Percentiles rank a stretch among this genome's conserved stretches.
Evolutionary conservation across 2,329 filamentous ascomycete species (phyloP).

Genomic region (Neoascochyta sp.): DNA sequence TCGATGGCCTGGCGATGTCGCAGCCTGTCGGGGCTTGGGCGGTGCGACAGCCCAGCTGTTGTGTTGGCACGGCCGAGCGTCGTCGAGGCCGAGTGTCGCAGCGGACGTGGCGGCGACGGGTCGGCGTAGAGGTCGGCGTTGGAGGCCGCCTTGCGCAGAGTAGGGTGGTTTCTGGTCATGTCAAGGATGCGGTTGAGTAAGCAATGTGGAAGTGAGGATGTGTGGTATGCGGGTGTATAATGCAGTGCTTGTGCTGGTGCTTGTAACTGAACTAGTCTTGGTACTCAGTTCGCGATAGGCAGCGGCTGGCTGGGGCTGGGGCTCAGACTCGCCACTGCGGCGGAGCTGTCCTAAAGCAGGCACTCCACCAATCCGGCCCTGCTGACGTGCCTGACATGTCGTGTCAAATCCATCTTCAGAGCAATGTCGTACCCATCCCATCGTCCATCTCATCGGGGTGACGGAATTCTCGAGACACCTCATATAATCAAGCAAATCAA

Average conservation of each 20-base stretch:
- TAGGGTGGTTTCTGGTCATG: slow-evolving; percentile 40
- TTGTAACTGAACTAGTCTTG: too few species aligned
- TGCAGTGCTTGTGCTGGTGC: not conserved
- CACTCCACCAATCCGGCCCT: too few species aligned
- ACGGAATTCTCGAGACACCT: too few species aligned
- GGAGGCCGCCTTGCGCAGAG: slow-evolving; percentile 35
- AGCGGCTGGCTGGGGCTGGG: too few species aligned
- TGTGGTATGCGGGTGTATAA: not conserved
- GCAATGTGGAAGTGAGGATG: not conserved
- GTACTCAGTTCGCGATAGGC: too few species aligned
- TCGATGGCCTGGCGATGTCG: slow-evolving; percentile 6
- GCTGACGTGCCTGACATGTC: too few species aligned
- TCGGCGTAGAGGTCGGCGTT: slow-evolving; percentile 38
- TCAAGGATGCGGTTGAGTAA: slow-evolving; percentile 1
- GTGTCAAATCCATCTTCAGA: too few species aligned
- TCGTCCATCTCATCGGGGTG: too few species aligned
- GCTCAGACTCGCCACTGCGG: too few species aligned
- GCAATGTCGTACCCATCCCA: too few species aligned
- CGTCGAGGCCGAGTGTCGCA: slow-evolving; percentile 23
- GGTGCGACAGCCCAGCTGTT: slow-evolving; percentile 23
- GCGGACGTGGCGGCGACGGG: slow-evolving; percentile 27
- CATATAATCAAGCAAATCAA: too few species aligned
- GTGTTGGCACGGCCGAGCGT: slow-evolving; percentile 32
- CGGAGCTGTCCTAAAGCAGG: too few species aligned
- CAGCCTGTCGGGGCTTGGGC: slow-evolving; percentile 16